Conservation (phyloP, 2,329 filamentous ascomycete species). For the Fusarium xyrophilum region DNA sequence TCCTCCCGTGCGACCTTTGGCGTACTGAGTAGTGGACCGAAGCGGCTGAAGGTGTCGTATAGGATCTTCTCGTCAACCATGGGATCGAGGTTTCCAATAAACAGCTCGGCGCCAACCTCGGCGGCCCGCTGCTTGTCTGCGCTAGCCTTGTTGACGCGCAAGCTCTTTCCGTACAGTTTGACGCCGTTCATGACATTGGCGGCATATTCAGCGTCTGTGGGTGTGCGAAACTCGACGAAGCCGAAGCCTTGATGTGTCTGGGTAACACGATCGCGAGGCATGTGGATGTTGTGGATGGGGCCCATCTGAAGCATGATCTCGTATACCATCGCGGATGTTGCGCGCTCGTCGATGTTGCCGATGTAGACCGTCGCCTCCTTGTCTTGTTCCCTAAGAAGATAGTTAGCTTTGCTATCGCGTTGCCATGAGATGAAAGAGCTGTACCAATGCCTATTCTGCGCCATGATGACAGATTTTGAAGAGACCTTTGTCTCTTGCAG, state of each 20-base stretch:
- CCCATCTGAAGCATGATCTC: constrained; percentile 98
- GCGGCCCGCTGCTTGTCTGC: constrained; percentile 94
- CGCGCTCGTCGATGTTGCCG: constrained; percentile 97
- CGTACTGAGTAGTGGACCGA: constrained; percentile 81
- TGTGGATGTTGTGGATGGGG: constrained; percentile 96
- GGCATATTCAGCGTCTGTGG: constrained; percentile 95
- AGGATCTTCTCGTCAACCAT: constrained; percentile 96
- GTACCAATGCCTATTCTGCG: constrained; percentile 76
- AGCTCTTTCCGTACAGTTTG: constrained; percentile 89
- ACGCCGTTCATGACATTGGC: constrained; percentile 97
- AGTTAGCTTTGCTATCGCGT: constrained; percentile 25
- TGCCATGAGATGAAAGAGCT: constrained; percentile 26
- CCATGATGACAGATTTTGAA: constrained; percentile 60
- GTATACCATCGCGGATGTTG: constrained; percentile 88
- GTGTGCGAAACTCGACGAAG: constrained; percentile 97
- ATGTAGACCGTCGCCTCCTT: constrained; percentile 98
- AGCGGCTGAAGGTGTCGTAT: constrained; percentile 92
- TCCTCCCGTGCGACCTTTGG: constrained; percentile 95
- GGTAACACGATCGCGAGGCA: constrained; percentile 97
- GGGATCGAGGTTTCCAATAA: constrained; percentile 92
- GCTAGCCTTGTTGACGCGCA: constrained; percentile 90
- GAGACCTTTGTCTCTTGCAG: constrained; percentile 4
- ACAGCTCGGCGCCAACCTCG: constrained; percentile 95
- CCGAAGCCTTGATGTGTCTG: constrained; percentile 97
- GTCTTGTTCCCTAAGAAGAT: constrained; percentile 83